Conservation (phyloP, 2,329 filamentous ascomycete genomes). For the Colletotrichum incanum region DNA sequence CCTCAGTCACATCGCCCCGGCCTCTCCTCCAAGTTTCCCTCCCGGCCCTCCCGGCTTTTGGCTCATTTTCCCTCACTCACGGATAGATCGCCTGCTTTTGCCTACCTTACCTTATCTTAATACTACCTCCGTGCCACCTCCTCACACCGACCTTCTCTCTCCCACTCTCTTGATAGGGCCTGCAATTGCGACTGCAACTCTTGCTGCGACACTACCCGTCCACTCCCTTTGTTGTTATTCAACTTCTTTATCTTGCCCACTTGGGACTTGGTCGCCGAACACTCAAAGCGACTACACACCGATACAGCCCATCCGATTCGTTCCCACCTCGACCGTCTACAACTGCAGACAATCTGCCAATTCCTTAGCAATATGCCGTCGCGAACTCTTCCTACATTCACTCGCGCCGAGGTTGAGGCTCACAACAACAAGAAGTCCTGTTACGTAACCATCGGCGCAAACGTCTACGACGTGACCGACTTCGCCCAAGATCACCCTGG, state of each 20-base stretch:
- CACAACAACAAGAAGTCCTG: slow-evolving; percentile 88
- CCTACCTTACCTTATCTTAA: slow-evolving; percentile 24
- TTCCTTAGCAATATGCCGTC: slow-evolving; percentile 74
- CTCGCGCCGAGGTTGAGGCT: slow-evolving; percentile 82
- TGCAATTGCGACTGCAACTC: slow-evolving; percentile 17
- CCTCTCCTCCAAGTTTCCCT: slow-evolving; percentile 11
- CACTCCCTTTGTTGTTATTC: slow-evolving; percentile 37
- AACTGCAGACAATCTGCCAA: slow-evolving; percentile 34
- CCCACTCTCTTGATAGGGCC: slow-evolving; percentile 18
- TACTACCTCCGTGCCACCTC: slow-evolving; percentile 21
- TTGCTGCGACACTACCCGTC: slow-evolving; percentile 33
- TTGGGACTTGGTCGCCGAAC: slow-evolving; percentile 22
- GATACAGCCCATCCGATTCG: neutral
- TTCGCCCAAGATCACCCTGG: slow-evolving; percentile 94
- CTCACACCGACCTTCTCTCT: neutral
- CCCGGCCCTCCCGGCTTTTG: slow-evolving; percentile 42
- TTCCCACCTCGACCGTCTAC: slow-evolving; percentile 40
- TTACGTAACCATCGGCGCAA: slow-evolving; percentile 91
- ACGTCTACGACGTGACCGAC: slow-evolving; percentile 95
- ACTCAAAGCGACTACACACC: slow-evolving; percentile 19
- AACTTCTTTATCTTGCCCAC: slow-evolving; percentile 14
- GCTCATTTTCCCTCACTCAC: slow-evolving; percentile 31
- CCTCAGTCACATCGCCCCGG: slow-evolving; percentile 37
- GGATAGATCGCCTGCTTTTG: slow-evolving; percentile 28
- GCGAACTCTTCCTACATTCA: slow-evolving; percentile 86